Percentiles rank a stretch among this genome's conserved stretches.
Conservation (phyloP, 2,329 filamentous ascomycete species). For the Neophaeococcomyces mojaviensis region DNA sequence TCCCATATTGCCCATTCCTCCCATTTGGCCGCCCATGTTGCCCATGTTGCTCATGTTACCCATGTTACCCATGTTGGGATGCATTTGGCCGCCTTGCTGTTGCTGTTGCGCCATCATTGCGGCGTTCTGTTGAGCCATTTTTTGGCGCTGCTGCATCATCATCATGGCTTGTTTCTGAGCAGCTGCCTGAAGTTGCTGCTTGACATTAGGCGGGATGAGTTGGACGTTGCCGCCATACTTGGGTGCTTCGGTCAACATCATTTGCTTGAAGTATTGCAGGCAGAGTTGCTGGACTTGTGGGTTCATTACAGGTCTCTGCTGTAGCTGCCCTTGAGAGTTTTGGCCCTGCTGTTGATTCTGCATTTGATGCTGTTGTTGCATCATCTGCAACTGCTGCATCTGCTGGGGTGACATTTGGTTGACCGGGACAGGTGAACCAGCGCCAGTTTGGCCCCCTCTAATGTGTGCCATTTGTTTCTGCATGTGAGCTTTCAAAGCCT, state of each 20-base stretch:
- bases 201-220: conserved; percentile 12
- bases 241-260: conserved; percentile 14
- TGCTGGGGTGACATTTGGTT: conserved; percentile 21
- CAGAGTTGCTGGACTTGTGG: conserved; percentile 15
- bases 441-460: conserved; percentile 11
- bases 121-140: conserved; percentile 7
- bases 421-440: conserved; percentile 17
- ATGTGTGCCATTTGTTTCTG: conserved; percentile 14
- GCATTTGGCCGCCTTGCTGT: conserved; percentile 15
- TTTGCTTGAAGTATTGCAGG: conserved; percentile 11
- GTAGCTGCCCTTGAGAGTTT: conserved; percentile 8
- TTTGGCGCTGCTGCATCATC: conserved; percentile 2
- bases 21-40: conserved; percentile 12
- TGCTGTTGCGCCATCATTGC: conserved; percentile 11
- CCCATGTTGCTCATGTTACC: conserved; percentile 14
- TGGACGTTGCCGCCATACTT: conserved; percentile 19
- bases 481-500: conserved; percentile 19
- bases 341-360: conserved; percentile 10
- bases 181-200: conserved; percentile 5
- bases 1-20: conserved; percentile 7
- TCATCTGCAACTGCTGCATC: conserved; percentile 17
- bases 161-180: conserved; percentile 9
- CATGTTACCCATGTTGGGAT: conserved; percentile 15
- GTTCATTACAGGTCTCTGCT: conserved; percentile 15
- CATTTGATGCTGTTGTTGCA: conserved; percentile 15